Percentiles rank a stretch among this genome's conserved stretches.
These are phyloP conservation scores for Xylariomycetidae sp. DNA, from an alignment of 2,329 filamentous ascomycete genomes.

Conservation along the genomic window DNA sequence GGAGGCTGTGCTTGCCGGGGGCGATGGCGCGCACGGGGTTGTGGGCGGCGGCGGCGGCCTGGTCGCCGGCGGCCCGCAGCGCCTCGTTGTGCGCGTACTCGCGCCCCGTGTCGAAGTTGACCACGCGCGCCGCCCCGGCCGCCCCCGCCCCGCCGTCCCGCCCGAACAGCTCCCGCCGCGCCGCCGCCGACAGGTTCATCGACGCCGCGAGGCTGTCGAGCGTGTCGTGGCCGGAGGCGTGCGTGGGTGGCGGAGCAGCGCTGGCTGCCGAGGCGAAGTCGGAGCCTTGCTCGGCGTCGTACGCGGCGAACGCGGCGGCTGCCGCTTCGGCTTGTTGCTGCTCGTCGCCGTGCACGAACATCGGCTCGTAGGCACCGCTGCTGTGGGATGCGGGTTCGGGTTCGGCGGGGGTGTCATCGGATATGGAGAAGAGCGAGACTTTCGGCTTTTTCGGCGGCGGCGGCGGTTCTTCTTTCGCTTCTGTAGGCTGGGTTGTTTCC, in stretches of 20 bases:
- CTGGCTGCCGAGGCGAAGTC: constrained; percentile 20
- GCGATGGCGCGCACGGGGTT: constrained; percentile 79
- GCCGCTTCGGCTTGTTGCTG: no score
- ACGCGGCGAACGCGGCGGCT: constrained; percentile 29
- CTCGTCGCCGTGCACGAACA: constrained; percentile 35
- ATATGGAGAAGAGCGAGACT: constrained; percentile 64
- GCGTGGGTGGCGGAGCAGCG: constrained; percentile 1
- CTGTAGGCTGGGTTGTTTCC: constrained; percentile 6
- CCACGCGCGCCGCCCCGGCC: constrained; percentile 49
- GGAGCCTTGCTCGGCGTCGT: constrained; percentile 26
- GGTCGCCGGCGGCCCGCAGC: constrained; percentile 62
- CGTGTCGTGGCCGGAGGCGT: constrained; percentile 33
- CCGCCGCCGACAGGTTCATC: constrained; percentile 70
- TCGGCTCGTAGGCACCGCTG: constrained; percentile 41
- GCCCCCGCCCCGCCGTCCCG: constrained; percentile 42
- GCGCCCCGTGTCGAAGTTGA: constrained; percentile 82
- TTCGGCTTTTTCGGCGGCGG: constrained; percentile 58
- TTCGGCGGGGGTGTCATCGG: constrained; percentile 30
- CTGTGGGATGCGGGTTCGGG: constrained; percentile 18
- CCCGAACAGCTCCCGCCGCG: constrained; percentile 80
- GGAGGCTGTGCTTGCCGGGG: constrained; percentile 83
- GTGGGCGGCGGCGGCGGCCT: constrained; percentile 57
- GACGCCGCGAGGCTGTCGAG: constrained; percentile 68
- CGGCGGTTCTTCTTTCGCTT: constrained; percentile 9
- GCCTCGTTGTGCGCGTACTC: constrained; percentile 85